A percentile compares a stretch with the other conserved stretches of the same genome.
Conservation (phyloP, 139 green algal genomes). For the Coelastrella sp. region DNA sequence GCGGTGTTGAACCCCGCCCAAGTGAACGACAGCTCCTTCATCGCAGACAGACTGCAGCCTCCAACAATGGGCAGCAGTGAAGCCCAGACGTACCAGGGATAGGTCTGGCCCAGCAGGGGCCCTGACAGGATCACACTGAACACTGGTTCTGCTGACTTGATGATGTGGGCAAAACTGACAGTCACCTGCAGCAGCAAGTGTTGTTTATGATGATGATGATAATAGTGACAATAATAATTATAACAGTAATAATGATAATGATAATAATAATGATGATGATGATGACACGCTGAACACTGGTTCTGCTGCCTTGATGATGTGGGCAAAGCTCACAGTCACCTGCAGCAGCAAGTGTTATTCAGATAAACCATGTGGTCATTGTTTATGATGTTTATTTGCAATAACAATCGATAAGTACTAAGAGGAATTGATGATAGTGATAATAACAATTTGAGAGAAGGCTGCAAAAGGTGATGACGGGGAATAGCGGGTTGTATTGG, state of each 20-base stretch:
- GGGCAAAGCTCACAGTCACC: conserved; percentile 92
- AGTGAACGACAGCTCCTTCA: conserved; percentile 89
- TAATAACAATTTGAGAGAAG: too few relatives aligned
- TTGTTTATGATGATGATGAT: too few relatives aligned
- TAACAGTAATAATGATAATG: too few relatives aligned
- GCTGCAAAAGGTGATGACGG: too few relatives aligned
- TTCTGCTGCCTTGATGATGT: conserved; percentile 85
- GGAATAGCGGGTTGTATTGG: too few relatives aligned
- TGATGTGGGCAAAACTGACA: conserved; percentile 91
- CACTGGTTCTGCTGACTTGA: conserved; percentile 79
- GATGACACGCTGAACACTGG: conserved; percentile 80
- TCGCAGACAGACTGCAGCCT: conserved; percentile 86
- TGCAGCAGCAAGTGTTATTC: conserved; percentile 43
- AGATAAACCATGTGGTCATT: too few relatives aligned
- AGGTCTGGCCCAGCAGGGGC: conserved; percentile 69
- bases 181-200: conserved; percentile 74
- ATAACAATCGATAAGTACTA: too few relatives aligned
- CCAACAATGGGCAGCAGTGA: conserved; percentile 89
- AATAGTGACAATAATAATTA: background rate
- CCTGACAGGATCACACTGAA: conserved; percentile 86
- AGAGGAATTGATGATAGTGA: too few relatives aligned
- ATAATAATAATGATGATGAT: too few relatives aligned
- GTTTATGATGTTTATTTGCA: too few relatives aligned
- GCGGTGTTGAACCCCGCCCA: conserved; percentile 92
- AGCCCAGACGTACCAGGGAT: conserved; percentile 79